Percentiles rank a stretch among this genome's conserved stretches.
Evolutionary conservation across 1,284 basidiomycete species (phyloP).

Genomic region (Sanghuangporus weigelae): DNA sequence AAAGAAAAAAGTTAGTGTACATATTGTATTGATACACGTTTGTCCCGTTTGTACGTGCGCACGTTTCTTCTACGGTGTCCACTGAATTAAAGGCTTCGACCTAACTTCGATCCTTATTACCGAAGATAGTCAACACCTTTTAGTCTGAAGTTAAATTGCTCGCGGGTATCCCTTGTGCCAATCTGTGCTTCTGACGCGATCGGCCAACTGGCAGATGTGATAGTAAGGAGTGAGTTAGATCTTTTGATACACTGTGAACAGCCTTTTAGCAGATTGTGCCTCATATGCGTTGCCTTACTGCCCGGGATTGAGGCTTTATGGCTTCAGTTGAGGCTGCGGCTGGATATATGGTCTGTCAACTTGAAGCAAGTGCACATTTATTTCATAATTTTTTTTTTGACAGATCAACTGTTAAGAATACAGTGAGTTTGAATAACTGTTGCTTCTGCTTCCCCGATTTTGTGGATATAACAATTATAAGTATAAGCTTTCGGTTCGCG

Average conservation of each 20-base stretch:
- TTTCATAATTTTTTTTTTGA: background rate
- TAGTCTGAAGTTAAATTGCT: background rate
- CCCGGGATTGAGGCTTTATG: background rate
- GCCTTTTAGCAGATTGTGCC: background rate
- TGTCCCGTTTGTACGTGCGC: background rate
- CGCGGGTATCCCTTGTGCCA: background rate
- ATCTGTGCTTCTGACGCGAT: background rate
- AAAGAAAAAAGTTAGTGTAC: background rate
- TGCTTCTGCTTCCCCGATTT: background rate
- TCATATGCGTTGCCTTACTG: background rate
- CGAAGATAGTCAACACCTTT: background rate
- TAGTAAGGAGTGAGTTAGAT: background rate
- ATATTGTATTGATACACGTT: background rate
- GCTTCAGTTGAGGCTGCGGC: background rate
- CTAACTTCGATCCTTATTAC: too few species aligned
- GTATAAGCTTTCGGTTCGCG: background rate
- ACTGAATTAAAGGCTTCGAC: too few species aligned
- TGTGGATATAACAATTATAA: background rate
- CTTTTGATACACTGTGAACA: background rate
- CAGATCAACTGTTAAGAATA: background rate
- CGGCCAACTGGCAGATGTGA: background rate
- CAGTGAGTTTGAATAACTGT: background rate
- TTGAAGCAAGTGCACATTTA: background rate
- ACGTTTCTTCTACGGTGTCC: too few species aligned
- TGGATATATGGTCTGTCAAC: background rate